phyloP scores from a whole-genome alignment of 139 green algal species.

The Eudorina sp. region DNA sequence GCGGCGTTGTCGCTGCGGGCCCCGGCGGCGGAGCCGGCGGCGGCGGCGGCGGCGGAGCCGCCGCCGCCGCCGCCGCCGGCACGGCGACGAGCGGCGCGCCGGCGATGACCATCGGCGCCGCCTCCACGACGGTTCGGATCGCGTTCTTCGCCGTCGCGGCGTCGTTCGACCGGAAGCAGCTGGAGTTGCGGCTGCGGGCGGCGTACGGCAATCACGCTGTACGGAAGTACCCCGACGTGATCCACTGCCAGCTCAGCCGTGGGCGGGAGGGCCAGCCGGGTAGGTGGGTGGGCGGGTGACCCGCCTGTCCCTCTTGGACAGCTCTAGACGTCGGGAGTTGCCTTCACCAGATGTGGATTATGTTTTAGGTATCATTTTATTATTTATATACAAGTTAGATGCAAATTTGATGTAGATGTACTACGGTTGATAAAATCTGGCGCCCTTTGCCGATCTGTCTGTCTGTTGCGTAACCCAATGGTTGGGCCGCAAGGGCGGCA shows the following conservation, averaged over 20 bases:
- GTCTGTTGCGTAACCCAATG: too few relatives aligned
- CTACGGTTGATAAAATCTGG: too few relatives aligned
- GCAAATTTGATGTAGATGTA: too few relatives aligned
- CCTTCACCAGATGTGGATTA: too few relatives aligned
- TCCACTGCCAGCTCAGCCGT: background rate
- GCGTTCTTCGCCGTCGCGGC: conserved; percentile 76
- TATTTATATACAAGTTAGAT: too few relatives aligned
- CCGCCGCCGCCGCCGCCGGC: too few relatives aligned
- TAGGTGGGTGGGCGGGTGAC: background rate
- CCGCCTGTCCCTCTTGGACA: too few relatives aligned
- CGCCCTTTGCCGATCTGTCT: too few relatives aligned
- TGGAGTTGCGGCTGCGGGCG: conserved; percentile 38
- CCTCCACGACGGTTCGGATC: conserved; percentile 54
- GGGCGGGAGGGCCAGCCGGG: background rate
- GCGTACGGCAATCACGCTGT: conserved; percentile 16
- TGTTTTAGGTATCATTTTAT: too few relatives aligned
- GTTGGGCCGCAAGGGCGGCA: too few relatives aligned
- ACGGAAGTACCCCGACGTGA: conserved; percentile 41
- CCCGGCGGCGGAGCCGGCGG: background rate
- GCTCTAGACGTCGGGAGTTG: too few relatives aligned
- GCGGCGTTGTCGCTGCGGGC: too few relatives aligned
- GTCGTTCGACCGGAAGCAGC: conserved; percentile 56
- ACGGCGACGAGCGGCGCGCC: background rate
- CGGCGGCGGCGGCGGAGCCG: background rate
- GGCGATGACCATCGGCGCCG: background rate